phyloP scores from a whole-genome alignment of 371 early-diverging fungal genomes.

The Mucor mucedo region DNA sequence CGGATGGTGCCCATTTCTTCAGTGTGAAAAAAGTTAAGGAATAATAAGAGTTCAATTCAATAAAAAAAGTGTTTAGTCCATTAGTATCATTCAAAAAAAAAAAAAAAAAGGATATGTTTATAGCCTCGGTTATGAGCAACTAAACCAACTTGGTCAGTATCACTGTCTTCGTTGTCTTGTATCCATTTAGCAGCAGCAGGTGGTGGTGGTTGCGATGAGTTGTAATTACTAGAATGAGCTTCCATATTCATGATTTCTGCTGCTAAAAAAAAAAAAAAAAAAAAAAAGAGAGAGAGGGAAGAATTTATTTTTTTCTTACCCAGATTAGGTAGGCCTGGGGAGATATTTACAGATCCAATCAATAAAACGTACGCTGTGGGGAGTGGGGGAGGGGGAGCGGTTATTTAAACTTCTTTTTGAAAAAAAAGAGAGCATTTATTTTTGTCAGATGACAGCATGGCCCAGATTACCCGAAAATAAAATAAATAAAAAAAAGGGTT shows the following conservation, averaged over 20 bases:
- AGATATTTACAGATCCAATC: too few species aligned
- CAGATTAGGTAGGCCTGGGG: too few species aligned
- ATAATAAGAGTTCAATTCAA: slow-evolving; percentile 4
- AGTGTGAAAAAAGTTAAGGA: slow-evolving; percentile 45
- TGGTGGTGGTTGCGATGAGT: slow-evolving; percentile 22
- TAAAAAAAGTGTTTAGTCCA: background rate
- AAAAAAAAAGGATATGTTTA: slow-evolving; percentile 63
- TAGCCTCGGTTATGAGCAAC: slow-evolving; percentile 62
- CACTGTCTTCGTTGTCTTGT: slow-evolving; percentile 41
- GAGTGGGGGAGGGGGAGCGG: too few species aligned
- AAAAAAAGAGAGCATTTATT: too few species aligned
- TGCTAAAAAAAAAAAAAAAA: background rate
- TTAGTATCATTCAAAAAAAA: slow-evolving; percentile 2
- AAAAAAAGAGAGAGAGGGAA: background rate
- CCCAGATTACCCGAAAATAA: too few species aligned
- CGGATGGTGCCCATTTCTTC: slow-evolving; percentile 48
- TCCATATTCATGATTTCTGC: background rate
- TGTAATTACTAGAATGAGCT: slow-evolving; percentile 2
- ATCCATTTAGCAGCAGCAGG: slow-evolving; percentile 38
- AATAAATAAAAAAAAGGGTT: too few species aligned
- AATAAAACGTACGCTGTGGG: too few species aligned
- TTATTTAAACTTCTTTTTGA: too few species aligned
- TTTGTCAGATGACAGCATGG: too few species aligned
- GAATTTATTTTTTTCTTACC: background rate
- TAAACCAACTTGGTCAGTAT: slow-evolving; percentile 47